phyloP scores from a whole-genome alignment of 1,284 basidiomycete species.

The Rhodotorula mucilaginosa region DNA sequence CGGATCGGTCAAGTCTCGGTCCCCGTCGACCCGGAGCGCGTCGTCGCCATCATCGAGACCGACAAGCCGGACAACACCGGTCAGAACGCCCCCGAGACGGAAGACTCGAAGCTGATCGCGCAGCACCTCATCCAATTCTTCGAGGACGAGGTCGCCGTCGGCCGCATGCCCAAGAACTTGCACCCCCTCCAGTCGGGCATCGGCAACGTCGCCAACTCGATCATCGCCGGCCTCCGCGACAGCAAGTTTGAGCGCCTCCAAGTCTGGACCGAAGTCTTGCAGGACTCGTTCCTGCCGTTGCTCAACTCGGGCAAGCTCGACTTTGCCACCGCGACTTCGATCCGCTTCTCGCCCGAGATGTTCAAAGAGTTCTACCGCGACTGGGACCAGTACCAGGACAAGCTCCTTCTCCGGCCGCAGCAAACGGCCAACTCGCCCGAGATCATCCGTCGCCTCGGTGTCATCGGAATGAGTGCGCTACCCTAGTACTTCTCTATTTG shows the following conservation, averaged over 20 bases:
- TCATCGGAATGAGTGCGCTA: constrained; percentile 35
- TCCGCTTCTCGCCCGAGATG: constrained; percentile 56
- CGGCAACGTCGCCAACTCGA: constrained; percentile 56
- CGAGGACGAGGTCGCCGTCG: constrained; percentile 54
- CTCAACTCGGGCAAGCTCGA: constrained; percentile 57
- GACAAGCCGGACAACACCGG: constrained; percentile 57
- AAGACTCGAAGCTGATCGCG: constrained; percentile 54
- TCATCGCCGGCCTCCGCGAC: constrained; percentile 56
- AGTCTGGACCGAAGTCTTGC: constrained; percentile 55
- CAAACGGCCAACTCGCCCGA: constrained; percentile 58
- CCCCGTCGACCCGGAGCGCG: constrained; percentile 56
- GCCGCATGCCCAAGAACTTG: constrained; percentile 54
- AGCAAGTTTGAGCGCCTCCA: constrained; percentile 57
- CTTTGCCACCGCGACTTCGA: constrained; percentile 58
- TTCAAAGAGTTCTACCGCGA: constrained; percentile 52
- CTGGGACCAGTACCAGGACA: constrained; percentile 56
- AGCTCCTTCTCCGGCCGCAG: constrained; percentile 58
- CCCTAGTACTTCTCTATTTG: too few species aligned
- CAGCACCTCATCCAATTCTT: constrained; percentile 57
- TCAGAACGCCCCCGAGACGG: constrained; percentile 54
- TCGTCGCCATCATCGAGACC: constrained; percentile 56
- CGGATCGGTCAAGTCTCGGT: constrained; percentile 56
- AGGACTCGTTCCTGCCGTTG: constrained; percentile 50
- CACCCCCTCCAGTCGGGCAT: constrained; percentile 57
- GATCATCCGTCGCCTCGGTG: constrained; percentile 14